Evolutionary conservation across 2,329 filamentous ascomycete genomes (phyloP).

Genomic region (Drechslerella coelobrocha): DNA sequence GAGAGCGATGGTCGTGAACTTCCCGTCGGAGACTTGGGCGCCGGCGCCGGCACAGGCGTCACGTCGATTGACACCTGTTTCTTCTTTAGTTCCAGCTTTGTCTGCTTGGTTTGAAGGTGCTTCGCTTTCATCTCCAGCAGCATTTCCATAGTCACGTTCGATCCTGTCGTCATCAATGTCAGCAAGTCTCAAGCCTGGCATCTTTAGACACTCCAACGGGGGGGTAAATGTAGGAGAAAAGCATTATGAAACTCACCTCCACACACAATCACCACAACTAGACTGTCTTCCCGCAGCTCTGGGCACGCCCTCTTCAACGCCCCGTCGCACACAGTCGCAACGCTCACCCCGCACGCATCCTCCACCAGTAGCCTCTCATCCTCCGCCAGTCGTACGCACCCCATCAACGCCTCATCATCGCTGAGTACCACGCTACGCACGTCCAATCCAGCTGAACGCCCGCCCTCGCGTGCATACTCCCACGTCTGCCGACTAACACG

Average conservation of each 20-base stretch:
- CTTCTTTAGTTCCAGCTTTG: constrained; percentile 1
- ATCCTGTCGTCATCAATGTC: constrained; percentile 60
- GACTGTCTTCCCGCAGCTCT: constrained; percentile 68
- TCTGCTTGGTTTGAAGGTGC: constrained; percentile 8
- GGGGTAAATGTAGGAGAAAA: background rate
- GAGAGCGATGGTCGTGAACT: constrained; percentile 19
- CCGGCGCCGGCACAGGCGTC: constrained; percentile 1
- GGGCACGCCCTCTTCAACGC: constrained; percentile 69
- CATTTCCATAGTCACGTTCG: constrained; percentile 69
- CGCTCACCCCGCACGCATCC: constrained; percentile 79
- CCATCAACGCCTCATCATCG: constrained; percentile 80
- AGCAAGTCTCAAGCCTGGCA: constrained; percentile 13
- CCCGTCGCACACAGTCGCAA: constrained; percentile 72
- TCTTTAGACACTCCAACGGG: too few relatives aligned
- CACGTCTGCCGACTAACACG: constrained; percentile 73
- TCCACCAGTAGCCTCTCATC: constrained; percentile 84
- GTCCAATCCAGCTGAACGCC: constrained; percentile 60
- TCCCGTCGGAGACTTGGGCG: constrained; percentile 16
- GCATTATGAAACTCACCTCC: constrained; percentile 61
- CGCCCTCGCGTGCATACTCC: constrained; percentile 65
- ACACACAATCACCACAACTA: constrained; percentile 84
- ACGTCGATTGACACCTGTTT: constrained; percentile 4
- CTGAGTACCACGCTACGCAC: constrained; percentile 70
- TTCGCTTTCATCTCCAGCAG: constrained; percentile 60
- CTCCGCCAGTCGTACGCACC: constrained; percentile 77